Base-by-base conservation (phyloP, 768 basidiomycete species). In the Rhizopogon rudus region DNA sequence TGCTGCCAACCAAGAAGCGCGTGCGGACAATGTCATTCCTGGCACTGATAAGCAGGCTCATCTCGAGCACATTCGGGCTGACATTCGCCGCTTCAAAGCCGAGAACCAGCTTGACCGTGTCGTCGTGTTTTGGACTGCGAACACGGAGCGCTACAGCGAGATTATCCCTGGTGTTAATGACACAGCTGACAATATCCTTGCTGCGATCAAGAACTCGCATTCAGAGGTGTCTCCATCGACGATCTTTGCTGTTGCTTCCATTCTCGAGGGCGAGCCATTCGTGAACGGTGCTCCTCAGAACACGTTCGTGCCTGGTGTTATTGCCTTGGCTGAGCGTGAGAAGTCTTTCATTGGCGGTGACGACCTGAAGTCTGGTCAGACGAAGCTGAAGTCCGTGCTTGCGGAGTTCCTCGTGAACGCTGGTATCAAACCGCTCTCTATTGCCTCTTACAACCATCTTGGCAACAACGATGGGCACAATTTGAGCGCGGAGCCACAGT, bases 391-490 rank as follows among this genome's bases (percentile, higher is more conserved):
- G 80, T 89, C 86, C 29, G 96, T 98, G 53, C 79, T 98, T 52
- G 94, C 94, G 52, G 96, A 99, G 78, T 98, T 97, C 84, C 84
- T 98, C 61, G 96, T 98, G 69, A 97, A 97, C 69, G 94, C 95
- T 2, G 95, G 95, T 57, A 98, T 98, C 80, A 97, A 97, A 77
- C 95, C 95, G 28, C 83, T 95, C 68, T 91, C 91, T 57, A 98
- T 99, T 66, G 91, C 96, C 9, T 93, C 91, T 12, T 98, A 99
- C 80, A 98, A 98, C 80, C 96, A 98, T 70, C 86, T 99, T 54
- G 96, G 96, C 14, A 98, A 98, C 80, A 98, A 99, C 71, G 96
- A 98, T 65, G 95, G 95, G 9, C 83, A 84, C 69, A 97, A 96
- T 75, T 76, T 99, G 67, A 87, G 84, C 51, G 88, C 92, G 6